phyloP scores from a whole-genome alignment of 768 basidiomycete genomes.

The Lactarius trivialis region DNA sequence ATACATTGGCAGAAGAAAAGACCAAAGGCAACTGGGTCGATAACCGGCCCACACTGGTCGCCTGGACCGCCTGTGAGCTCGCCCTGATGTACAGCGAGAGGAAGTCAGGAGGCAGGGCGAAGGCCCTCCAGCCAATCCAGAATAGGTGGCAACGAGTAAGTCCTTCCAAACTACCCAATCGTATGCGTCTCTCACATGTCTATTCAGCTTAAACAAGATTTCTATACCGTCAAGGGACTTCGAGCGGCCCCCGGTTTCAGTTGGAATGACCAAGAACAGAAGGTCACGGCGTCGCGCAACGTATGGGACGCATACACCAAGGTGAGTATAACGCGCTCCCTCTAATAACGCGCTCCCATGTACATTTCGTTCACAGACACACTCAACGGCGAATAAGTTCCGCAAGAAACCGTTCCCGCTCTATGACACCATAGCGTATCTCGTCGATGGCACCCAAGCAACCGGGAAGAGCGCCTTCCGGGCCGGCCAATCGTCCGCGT shows the following conservation, averaged over 20 bases:
- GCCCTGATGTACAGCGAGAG: background rate
- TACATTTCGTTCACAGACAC: background rate
- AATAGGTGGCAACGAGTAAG: background rate
- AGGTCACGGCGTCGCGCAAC: background rate
- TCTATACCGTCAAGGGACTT: background rate
- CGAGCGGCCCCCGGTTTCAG: background rate
- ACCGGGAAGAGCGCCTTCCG: background rate
- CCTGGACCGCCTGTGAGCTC: background rate
- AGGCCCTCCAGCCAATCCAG: background rate
- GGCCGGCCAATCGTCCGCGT: background rate
- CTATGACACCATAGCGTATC: background rate
- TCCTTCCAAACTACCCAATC: background rate
- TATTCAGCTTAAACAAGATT: background rate
- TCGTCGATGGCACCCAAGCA: background rate
- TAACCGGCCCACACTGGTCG: background rate
- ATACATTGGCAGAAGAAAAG: background rate
- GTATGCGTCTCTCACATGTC: background rate
- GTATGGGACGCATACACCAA: background rate
- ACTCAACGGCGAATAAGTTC: background rate
- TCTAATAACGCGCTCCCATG: background rate
- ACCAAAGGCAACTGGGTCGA: background rate
- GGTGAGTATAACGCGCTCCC: background rate
- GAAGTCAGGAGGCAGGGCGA: background rate
- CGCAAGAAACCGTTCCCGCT: background rate
- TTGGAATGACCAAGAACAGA: background rate